A percentile compares a stretch with the other conserved stretches of the same genome.
These are phyloP conservation scores for Candolleomyces efflorescens DNA, from an alignment of 768 basidiomycete species.

Conservation along the genomic window DNA sequence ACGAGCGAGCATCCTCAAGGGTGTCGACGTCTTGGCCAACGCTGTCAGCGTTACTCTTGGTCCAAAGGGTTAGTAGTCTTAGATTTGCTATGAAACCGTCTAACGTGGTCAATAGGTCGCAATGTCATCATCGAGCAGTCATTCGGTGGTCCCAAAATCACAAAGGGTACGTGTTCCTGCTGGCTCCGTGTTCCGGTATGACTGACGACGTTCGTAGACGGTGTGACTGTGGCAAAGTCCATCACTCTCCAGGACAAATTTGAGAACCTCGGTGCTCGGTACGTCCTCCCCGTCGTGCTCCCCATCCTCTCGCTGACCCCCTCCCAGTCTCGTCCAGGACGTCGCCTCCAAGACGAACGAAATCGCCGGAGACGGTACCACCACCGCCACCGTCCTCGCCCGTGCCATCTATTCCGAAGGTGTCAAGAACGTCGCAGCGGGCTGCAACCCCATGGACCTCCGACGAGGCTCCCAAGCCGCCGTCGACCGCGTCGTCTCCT, in stretches of 20 bases:
- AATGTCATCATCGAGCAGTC: conserved; percentile 98
- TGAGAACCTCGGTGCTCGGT: conserved; percentile 98
- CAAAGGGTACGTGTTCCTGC: conserved; percentile 62
- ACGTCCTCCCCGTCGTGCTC: conserved; percentile 23
- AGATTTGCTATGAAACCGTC: conserved; percentile 1
- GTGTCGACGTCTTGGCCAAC: conserved; percentile 95
- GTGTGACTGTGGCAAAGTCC: conserved; percentile 96
- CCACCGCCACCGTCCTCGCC: conserved; percentile 94
- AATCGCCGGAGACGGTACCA: conserved; percentile 95
- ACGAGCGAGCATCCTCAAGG: conserved; percentile 87
- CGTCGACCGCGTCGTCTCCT: conserved; percentile 91
- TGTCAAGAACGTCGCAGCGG: conserved; percentile 98
- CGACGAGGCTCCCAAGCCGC: conserved; percentile 97
- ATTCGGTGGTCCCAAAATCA: conserved; percentile 90
- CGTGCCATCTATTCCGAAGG: conserved; percentile 98
- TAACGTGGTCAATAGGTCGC: conserved; percentile 54
- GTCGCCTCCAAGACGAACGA: conserved; percentile 98
- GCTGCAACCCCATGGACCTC: conserved; percentile 99
- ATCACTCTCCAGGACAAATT: conserved; percentile 96
- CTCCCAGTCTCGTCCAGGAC: conserved; percentile 80
- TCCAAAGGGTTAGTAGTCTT: conserved; percentile 68
- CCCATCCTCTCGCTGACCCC: not conserved
- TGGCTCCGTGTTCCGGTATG: not conserved
- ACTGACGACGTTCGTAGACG: conserved; percentile 50
- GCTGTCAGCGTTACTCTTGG: conserved; percentile 96